Evolutionary conservation across 208 protist species (phyloP).

Genomic region (Vickermania ingenoplastis): DNA sequence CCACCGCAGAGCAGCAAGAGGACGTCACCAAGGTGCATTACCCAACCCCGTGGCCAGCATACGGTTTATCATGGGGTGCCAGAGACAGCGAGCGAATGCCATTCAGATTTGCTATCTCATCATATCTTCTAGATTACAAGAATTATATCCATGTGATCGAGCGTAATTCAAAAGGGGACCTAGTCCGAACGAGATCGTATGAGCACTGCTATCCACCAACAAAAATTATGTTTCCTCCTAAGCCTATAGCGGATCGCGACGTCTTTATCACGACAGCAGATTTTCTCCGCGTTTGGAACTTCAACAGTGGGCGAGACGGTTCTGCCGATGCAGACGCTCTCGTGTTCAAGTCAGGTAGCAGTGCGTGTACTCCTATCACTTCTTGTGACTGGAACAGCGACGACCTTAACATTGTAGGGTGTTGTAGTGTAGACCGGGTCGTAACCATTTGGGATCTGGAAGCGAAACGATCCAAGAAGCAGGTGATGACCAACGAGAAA

Average conservation of each 20-base stretch:
- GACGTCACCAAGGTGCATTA: slow-evolving; percentile 75
- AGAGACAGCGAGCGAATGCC: slow-evolving; percentile 25
- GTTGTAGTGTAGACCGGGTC: slow-evolving; percentile 98
- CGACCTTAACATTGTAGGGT: slow-evolving; percentile 94
- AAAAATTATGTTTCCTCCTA: slow-evolving; percentile 95
- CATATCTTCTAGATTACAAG: slow-evolving; percentile 93
- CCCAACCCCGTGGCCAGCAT: slow-evolving; percentile 92
- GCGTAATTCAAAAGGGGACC: slow-evolving; percentile 31
- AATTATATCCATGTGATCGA: slow-evolving; percentile 93
- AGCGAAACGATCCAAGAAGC: slow-evolving; percentile 77
- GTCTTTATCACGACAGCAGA: slow-evolving; percentile 97
- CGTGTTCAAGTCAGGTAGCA: background rate
- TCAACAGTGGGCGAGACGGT: slow-evolving; percentile 31
- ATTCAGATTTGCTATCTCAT: slow-evolving; percentile 93
- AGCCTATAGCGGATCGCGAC: slow-evolving; percentile 58
- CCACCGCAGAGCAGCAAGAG: background rate
- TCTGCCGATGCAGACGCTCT: background rate
- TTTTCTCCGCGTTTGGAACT: slow-evolving; percentile 97
- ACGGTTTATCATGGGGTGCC: slow-evolving; percentile 89
- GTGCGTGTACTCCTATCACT: slow-evolving; percentile 96
- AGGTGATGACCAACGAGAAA: slow-evolving; percentile 99
- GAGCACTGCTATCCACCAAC: slow-evolving; percentile 96
- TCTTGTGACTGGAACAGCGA: slow-evolving; percentile 99
- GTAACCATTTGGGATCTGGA: slow-evolving; percentile 98
- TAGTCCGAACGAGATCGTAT: slow-evolving; percentile 77